Base-by-base conservation (phyloP, 2,329 filamentous ascomycete species). In the Kalaharituber pfeilii region DNA sequence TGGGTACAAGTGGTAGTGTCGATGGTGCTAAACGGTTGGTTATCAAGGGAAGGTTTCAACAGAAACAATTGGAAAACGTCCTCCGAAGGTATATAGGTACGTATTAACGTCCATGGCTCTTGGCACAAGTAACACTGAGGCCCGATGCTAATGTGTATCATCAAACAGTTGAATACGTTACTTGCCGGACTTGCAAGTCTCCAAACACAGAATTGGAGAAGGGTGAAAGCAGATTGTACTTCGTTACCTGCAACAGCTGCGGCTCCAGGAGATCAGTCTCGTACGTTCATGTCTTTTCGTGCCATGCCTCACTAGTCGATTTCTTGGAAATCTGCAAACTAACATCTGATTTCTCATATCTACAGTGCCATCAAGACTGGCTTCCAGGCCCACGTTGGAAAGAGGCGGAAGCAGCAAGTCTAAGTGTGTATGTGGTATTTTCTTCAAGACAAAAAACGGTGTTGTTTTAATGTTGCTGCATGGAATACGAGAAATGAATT, bases 11-110 rank as follows among this genome's bases (percentile, higher is more conserved):
- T 67, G 91, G 91, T 69, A 93, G 85, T 68, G 87, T 94, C 54
- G 91, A 95, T 72, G 91, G 89, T 64, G 86, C 79, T 72, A 81
- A 87, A 70, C 82, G 89, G 67, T 72, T 98, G 66, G 88, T 98
- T 67, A 98, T 98, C 78, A 95, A 94, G 78, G 91, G 91, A 76
- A 86, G 91, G 67, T 98, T 98, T 84, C 89, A 96, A 72, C 89
- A 96, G 75, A 95, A 95, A 74, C 89, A 96, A 75, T 88, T 96
- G 67, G 91, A 98, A 75, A 94, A 93, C 71, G 87, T 96, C 52
- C 72, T 96, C 68, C 78, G 89, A 73, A 85, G 89, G 75, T 94
- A 94, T 71, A 95, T 94, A 68, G 84, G 84, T 86, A 74, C 69
- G 80, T 76, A 54, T 51, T 29, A 13, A 13, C 3, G 5, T 22